These are phyloP conservation scores for Vishniacozyma victoriae DNA, from an alignment of 768 basidiomycete genomes.

Conservation along the genomic window DNA sequence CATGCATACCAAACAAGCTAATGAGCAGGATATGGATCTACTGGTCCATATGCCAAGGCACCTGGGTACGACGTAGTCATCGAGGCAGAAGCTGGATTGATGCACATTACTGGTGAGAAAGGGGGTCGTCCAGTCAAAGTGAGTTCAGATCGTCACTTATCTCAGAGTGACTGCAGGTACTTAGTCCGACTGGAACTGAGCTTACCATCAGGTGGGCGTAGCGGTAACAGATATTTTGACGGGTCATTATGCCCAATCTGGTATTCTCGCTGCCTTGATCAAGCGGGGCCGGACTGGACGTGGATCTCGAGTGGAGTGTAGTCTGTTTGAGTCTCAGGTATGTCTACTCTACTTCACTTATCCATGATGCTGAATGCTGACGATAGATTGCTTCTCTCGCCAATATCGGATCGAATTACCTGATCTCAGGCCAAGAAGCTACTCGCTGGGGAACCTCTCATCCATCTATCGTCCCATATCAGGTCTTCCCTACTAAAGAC, in stretches of 20 bases:
- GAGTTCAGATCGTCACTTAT: constrained; percentile 2
- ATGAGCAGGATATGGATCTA: constrained; percentile 68
- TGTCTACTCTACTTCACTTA: constrained; percentile 22
- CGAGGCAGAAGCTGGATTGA: constrained; percentile 85
- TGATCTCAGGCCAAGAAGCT: constrained; percentile 77
- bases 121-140: constrained; percentile 74
- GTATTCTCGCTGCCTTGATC: constrained; percentile 82
- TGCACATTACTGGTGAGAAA: constrained; percentile 91
- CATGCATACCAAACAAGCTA: too few species aligned
- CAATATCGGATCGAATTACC: constrained; percentile 88
- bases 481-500: constrained; percentile 79
- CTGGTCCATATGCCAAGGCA: constrained; percentile 73
- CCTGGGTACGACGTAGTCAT: constrained; percentile 86
- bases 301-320: constrained; percentile 87
- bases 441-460: constrained; percentile 85
- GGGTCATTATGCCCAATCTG: constrained; percentile 77
- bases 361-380: neutral
- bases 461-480: constrained; percentile 89
- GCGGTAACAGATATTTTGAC: constrained; percentile 83
- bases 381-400: constrained; percentile 76
- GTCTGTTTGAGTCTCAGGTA: constrained; percentile 86
- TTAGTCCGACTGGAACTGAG: neutral
- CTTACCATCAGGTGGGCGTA: constrained; percentile 63
- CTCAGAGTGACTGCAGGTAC: neutral
- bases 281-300: constrained; percentile 76